Evolutionary conservation across 169 alveolate species (phyloP).

Genomic region (Plasmodium chabaudi): DNA sequence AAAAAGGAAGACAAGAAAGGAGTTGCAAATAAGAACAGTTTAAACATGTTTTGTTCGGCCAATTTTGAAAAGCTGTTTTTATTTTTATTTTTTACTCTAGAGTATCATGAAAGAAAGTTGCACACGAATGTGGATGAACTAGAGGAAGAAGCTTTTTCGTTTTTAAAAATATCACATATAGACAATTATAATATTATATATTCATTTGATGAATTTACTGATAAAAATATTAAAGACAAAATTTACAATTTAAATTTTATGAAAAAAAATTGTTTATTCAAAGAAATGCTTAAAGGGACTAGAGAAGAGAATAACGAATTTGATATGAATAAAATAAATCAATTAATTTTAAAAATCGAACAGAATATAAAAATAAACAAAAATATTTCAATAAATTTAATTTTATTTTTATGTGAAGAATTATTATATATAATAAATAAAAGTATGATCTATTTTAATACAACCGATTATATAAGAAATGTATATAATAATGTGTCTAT

Average conservation of each 20-base stretch:
- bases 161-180: not conserved
- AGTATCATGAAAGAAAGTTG: not conserved
- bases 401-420: conserved; percentile 53
- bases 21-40: not conserved
- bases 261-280: not conserved
- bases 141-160: conserved; percentile 1
- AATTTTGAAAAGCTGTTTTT: conserved; percentile 27
- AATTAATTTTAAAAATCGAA: conserved; percentile 8
- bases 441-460: not conserved
- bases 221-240: not conserved
- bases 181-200: conserved; percentile 9
- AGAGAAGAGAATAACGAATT: not conserved
- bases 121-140: not conserved
- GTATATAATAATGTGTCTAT: conserved; percentile 8
- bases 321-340: not conserved
- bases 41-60: not conserved
- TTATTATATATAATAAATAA: conserved; percentile 20
- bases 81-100: conserved; percentile 13
- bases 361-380: conserved; percentile 12
- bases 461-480: conserved; percentile 1
- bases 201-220: not conserved
- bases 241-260: not conserved
- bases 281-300: not conserved
- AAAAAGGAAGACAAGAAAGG: not conserved
- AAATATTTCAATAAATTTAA: conserved; percentile 2